phyloP scores from a whole-genome alignment of 1,139 yeast species.

The Yamadazyma mexicana region DNA sequence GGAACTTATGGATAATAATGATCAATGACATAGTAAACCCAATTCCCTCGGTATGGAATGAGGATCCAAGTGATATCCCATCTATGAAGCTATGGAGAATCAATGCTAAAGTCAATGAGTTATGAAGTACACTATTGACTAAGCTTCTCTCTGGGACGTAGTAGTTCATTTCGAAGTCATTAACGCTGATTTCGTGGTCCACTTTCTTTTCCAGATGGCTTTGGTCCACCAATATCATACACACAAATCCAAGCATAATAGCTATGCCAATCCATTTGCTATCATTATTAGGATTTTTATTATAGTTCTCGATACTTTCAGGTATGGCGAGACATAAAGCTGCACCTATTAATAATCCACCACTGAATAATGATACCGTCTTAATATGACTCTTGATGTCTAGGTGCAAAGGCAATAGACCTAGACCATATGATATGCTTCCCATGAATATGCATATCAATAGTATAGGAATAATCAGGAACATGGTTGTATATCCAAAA shows the following conservation, averaged over 20 bases:
- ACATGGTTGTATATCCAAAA: slow-evolving; percentile 3
- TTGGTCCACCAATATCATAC: slow-evolving; percentile 15
- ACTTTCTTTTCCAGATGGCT: slow-evolving; percentile 3
- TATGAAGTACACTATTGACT: slow-evolving; percentile 22
- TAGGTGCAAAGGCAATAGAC: slow-evolving; percentile 28
- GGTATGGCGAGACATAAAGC: slow-evolving; percentile 67
- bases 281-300: slow-evolving; percentile 22
- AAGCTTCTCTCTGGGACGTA: slow-evolving; percentile 7
- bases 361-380: slow-evolving; percentile 48
- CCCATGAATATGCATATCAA: slow-evolving; percentile 26
- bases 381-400: slow-evolving; percentile 17
- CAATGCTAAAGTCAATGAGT: slow-evolving; percentile 59
- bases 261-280: slow-evolving; percentile 18
- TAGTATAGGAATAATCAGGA: slow-evolving; percentile 13
- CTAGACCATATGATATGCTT: slow-evolving; percentile 30
- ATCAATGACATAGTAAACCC: slow-evolving; percentile 57
- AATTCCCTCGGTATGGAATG: slow-evolving; percentile 47
- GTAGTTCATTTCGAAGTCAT: slow-evolving; percentile 10
- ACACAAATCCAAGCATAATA: slow-evolving; percentile 14
- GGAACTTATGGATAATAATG: slow-evolving; percentile 70
- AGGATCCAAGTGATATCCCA: slow-evolving; percentile 73
- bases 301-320: slow-evolving; percentile 60
- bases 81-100: slow-evolving; percentile 69
- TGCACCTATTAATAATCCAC: slow-evolving; percentile 66
- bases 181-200: slow-evolving; percentile 4